Percentiles rank a stretch among this genome's conserved stretches.
phyloP scores from a whole-genome alignment of 352 stramenopile genomes.

The Hyaloperonospora brassicae region DNA sequence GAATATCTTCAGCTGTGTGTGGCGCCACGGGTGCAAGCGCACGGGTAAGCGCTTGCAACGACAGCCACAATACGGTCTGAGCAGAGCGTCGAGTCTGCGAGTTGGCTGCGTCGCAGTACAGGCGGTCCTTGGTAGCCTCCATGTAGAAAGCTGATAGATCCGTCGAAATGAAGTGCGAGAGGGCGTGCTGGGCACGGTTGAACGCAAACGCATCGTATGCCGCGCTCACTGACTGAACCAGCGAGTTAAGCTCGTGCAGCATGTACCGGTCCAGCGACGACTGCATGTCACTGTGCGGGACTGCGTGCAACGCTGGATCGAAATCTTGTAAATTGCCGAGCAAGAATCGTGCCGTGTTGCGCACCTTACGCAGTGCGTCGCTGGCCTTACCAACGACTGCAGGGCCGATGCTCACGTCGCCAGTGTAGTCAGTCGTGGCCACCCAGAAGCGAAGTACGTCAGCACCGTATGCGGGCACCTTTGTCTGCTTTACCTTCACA shows the following conservation, averaged over 20 bases:
- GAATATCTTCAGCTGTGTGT: constrained; percentile 96
- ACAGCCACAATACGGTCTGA: constrained; percentile 85
- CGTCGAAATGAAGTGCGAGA: constrained; percentile 89
- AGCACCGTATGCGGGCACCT: constrained; percentile 88
- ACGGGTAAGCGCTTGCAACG: constrained; percentile 51
- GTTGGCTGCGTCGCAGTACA: constrained; percentile 92
- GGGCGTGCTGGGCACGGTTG: constrained; percentile 85
- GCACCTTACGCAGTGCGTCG: constrained; percentile 78
- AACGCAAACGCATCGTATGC: constrained; percentile 86
- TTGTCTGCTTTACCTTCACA: constrained; percentile 44
- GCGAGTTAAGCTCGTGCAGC: constrained; percentile 81
- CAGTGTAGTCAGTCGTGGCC: constrained; percentile 94
- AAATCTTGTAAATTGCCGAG: constrained; percentile 95
- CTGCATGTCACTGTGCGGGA: constrained; percentile 82
- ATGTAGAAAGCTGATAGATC: constrained; percentile 98
- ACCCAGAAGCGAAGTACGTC: constrained; percentile 98
- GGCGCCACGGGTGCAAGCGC: constrained; percentile 88
- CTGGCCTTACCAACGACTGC: constrained; percentile 87
- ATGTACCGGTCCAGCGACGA: constrained; percentile 93
- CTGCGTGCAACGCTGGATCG: constrained; percentile 63
- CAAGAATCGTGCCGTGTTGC: constrained; percentile 96
- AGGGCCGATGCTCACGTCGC: constrained; percentile 91
- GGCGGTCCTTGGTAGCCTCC: constrained; percentile 93
- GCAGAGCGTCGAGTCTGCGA: constrained; percentile 65
- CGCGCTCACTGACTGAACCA: constrained; percentile 82